These are phyloP conservation scores for Rhodocollybia butyracea DNA, from an alignment of 768 basidiomycete species.

Conservation along the genomic window DNA sequence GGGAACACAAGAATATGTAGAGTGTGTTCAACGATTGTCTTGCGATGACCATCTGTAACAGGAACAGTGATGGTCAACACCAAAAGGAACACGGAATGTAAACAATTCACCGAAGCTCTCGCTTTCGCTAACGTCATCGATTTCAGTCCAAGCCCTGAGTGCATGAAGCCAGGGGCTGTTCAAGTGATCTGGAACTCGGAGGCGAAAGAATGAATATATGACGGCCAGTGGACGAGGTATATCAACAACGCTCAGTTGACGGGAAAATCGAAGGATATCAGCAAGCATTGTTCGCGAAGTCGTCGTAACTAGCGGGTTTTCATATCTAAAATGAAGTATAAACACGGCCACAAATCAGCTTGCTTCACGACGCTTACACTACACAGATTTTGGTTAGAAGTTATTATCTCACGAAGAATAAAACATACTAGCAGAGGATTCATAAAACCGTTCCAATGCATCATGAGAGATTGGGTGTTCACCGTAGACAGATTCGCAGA, in stretches of 20 bases:
- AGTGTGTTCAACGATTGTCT: slow-evolving; percentile 76
- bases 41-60: slow-evolving; percentile 63
- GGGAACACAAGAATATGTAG: slow-evolving; percentile 76
- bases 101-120: slow-evolving; percentile 69
- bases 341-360: slow-evolving; percentile 6
- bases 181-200: slow-evolving; percentile 30
- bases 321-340: slow-evolving; percentile 48
- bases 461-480: slow-evolving; percentile 48
- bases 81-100: slow-evolving; percentile 9
- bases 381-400: slow-evolving; percentile 12
- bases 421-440: slow-evolving; percentile 63
- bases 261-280: slow-evolving; percentile 64
- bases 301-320: slow-evolving; percentile 76
- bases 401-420: slow-evolving; percentile 10
- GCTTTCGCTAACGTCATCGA: slow-evolving; percentile 72
- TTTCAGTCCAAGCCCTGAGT: slow-evolving; percentile 69
- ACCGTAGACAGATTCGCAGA: slow-evolving; percentile 70
- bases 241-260: slow-evolving; percentile 57
- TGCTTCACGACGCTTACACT: slow-evolving; percentile 36
- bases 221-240: slow-evolving; percentile 66
- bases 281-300: slow-evolving; percentile 69
- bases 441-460: slow-evolving; percentile 61
- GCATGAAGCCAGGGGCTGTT: slow-evolving; percentile 56
- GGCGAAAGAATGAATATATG: slow-evolving; percentile 52
- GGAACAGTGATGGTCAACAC: background rate